Evolutionary conservation across 768 basidiomycete species (phyloP), one percentile per base, ranked within the genome.

Genomic region (Omphalotus guepiniiformis): DNA sequence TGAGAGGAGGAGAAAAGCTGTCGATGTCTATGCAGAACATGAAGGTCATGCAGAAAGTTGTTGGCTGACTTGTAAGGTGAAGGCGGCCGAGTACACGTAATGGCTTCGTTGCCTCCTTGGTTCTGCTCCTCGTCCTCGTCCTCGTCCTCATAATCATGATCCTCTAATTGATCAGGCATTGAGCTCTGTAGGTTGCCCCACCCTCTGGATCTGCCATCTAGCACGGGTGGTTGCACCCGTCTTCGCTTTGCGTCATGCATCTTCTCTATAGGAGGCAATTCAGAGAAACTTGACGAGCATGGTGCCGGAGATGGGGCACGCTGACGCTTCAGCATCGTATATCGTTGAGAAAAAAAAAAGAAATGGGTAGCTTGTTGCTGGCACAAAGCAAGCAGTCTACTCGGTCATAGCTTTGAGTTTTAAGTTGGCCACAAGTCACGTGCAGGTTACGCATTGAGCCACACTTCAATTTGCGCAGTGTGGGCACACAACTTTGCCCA

Each of bases 11-110:
- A 28, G 53, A 51, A 80, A 21, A 80, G 49, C 27, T 79, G 66
- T 41, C 85, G 74, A 56, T 86, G 83, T 45, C 84, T 79, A 53
- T 85, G 74, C 19, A 83, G 71, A 30, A 79, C 71, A 38, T 50
- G 88, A 42, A 89, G 60, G 55, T 88, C 80, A 48, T 84, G 80
- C 29, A 91, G 76, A 53, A 86, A 65, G 39, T 55, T 74, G 63
- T 91, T 91, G 47, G 77, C 69, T 26, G 70, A 66, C 58, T 75
- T 75, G 67, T 90, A 91, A 52, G 75, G 65, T 56, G 65, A 57
- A 37, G n/a, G 16, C n/a, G 29, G 2, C 44, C 19, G 7, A n/a
- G 18, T n/a, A 19, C 30, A 8, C 41, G 13, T 34, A 28, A 26
- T 34, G 48, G 50, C 29, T 37, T 32, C 29, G 11, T 42, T 36